Evolutionary conservation across 495 filamentous ascomycete species (phyloP), one percentile per base, ranked within the genome.

Genomic region (Bombardia bombarda): DNA sequence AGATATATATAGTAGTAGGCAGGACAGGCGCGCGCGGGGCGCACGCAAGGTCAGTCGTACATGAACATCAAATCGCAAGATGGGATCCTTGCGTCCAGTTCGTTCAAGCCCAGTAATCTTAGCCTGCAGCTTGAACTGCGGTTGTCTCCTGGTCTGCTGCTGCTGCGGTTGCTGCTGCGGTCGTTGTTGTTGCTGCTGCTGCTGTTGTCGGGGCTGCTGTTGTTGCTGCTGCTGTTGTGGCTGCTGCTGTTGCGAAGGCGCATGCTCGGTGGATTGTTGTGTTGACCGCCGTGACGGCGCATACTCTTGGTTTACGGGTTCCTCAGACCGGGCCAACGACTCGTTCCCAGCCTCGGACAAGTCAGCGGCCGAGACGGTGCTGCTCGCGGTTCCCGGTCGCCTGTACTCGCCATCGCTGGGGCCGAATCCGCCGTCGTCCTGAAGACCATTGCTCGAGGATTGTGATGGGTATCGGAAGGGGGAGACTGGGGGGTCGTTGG

Each of bases 21-120:
- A 3, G 12, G 32, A 6, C 32, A 37, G 22, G 34, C n/a, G 32
- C 12, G 7, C 19, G 33, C 3, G 8, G 9, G 7, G 0, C 2
- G 6, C 26, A 2, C 1, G 9, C 2, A 7, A 3, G 26, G 12
- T 14, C 16, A 25, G 13, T 21, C 48, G 14, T 78, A 97, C 92
- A 64, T 99, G 88, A 17, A 99, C 86, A 70, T 99, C 93, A 55
- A 99, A 99, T 60, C 86, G 78, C 40, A 99, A 66, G 42, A 97
- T 90, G 4, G 87, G 87, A 56, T 97, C 93, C 60, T 97, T 99
- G 55, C 90, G 84, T 16, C 90, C 90, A 7, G 86, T 90, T 35
- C 93, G 71, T 62, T 99, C 93, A 22, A 99, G 68, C 10, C 83
- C 87, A 2, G 89, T 95, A 47, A 99, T 85, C 63, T 95, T 97